Evolutionary conservation across 2,329 filamentous ascomycete genomes (phyloP).

Genomic region (Ilyonectria sp.): DNA sequence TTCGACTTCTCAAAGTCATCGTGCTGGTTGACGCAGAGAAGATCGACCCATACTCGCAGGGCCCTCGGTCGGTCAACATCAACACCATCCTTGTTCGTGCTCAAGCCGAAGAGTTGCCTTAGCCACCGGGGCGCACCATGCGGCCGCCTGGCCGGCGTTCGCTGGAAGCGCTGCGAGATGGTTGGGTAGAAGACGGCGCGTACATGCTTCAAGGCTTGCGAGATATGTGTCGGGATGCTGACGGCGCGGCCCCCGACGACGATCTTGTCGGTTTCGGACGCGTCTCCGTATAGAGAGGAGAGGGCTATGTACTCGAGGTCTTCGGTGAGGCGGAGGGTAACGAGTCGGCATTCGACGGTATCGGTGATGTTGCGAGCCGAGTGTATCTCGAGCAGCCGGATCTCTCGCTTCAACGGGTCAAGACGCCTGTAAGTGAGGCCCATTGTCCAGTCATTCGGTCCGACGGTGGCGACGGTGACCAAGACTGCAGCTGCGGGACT

Average conservation of each 20-base stretch:
- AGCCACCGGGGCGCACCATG: slow-evolving; percentile 34
- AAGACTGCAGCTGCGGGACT: background rate
- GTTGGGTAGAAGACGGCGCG: slow-evolving; percentile 53
- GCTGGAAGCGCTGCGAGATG: slow-evolving; percentile 38
- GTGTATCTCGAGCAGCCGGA: slow-evolving; percentile 54
- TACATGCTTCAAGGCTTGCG: slow-evolving; percentile 51
- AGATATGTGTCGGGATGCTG: slow-evolving; percentile 48
- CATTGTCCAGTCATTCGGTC: background rate
- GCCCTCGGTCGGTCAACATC: slow-evolving; percentile 31
- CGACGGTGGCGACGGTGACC: background rate
- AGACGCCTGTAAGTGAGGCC: slow-evolving; percentile 33
- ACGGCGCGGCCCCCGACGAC: slow-evolving; percentile 47
- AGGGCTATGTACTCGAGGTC: slow-evolving; percentile 49
- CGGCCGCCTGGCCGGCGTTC: slow-evolving; percentile 32
- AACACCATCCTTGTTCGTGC: slow-evolving; percentile 29
- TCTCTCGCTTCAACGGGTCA: slow-evolving; percentile 41
- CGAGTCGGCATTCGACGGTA: slow-evolving; percentile 52
- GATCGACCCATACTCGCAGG: slow-evolving; percentile 52
- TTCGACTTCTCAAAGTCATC: slow-evolving; percentile 49
- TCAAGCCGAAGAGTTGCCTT: slow-evolving; percentile 26
- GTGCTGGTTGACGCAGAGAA: slow-evolving; percentile 49
- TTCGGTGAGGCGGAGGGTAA: slow-evolving; percentile 48
- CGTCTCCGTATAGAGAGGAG: slow-evolving; percentile 50
- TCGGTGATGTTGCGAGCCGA: slow-evolving; percentile 47
- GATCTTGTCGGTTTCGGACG: slow-evolving; percentile 49